Base-by-base conservation (phyloP, 2,329 filamentous ascomycete genomes). In the Thielaviopsis musarum region DNA sequence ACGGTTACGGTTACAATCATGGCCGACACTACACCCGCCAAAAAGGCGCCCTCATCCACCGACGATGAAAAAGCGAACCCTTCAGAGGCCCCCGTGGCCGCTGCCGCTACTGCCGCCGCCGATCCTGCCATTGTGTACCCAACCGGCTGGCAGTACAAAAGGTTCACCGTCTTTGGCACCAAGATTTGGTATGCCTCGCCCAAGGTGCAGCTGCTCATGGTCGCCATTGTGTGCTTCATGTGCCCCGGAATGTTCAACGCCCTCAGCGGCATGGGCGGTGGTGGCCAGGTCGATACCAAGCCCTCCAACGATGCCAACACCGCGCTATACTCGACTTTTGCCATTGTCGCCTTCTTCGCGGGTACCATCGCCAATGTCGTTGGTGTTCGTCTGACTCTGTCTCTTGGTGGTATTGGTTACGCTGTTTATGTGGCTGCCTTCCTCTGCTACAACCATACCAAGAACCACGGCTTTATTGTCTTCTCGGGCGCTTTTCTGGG, bases 281-380 rank as follows among this genome's bases (percentile, higher is more conserved):
- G 75, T 68, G 84, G 82, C 60, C 77, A 79, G 65, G 68, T 81
- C 63, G 73, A 82, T 66, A 63, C 72, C 9, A 76, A 73, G 24
- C 82, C 73, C 56, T 68, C 70, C 76, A 84, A 85, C 69, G 78
- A 84, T 65, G 81, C 85, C 66, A 85, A 81, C 68, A 83, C 81
- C 4, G 85, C 85, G 22, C 72, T 90, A 56, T 88, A 89, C 73
- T 82, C 81, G 63, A 85, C 83, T 41, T 88, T 89, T 68, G 80
- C 81, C 52, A 74, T 82, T 56, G 76, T 83, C 48, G 85, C 81
- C 63, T 80, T 88, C 71, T 79, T 87, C 67, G 85, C 87, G 64
- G 85, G 85, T 59, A 91, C 85, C 57, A 79, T 91, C 66, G 84
- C 85, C 72, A 93, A 93, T 73, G 80, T 79, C 64, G 75, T 90